Evolutionary conservation across 1,139 yeast species (phyloP), one percentile per base, ranked within the genome.

Genomic region (Suhomyces ambrosiae): DNA sequence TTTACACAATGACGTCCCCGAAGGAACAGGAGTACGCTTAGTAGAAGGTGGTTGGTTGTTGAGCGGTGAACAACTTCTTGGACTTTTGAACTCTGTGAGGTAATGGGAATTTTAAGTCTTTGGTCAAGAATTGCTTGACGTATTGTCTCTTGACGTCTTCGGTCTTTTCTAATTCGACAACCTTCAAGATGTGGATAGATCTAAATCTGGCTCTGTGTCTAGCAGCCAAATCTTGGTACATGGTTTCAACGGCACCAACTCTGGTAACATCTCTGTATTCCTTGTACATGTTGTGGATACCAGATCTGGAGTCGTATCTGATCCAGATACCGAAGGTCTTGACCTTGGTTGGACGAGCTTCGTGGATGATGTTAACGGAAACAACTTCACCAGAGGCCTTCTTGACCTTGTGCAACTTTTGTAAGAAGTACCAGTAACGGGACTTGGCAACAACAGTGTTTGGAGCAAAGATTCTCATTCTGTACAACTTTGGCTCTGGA

Each of bases 201-300:
- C 98, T 88, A 83, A 92, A 92, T 83, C 99, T 89, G 69, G 98
- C 94, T 86, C 98, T 89, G 95, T 92, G 99, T 81, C 98, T 92
- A 61, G 98, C 97, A 76, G 99, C 99, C 85, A 92, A 86, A 77
- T 94, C 98, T 76, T 87, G 92, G 94, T 92, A 92, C 85, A 92
- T 86, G 71, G 95, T 81, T 75, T 87, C 96, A 69, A 92, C 97
- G 62, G 98, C 98, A 74, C 89, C 96, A 55, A 89, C 95, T 81
- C 99, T 94, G 80, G 97, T 79, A 63, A 90, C 95, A 65, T 92
- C 98, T 79, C 98, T 90, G 94, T 89, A 88, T 82, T 92, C 99
- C 83, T 88, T 92, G 97, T 92, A 92, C 97, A 92, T 92, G 95
- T 92, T 92, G 95, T 94, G 98, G 69, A 96, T 89, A 80, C 99